Evolutionary conservation across 495 filamentous ascomycete genomes (phyloP), one percentile per base, ranked within the genome.

Genomic region (Copromyces sp.): DNA sequence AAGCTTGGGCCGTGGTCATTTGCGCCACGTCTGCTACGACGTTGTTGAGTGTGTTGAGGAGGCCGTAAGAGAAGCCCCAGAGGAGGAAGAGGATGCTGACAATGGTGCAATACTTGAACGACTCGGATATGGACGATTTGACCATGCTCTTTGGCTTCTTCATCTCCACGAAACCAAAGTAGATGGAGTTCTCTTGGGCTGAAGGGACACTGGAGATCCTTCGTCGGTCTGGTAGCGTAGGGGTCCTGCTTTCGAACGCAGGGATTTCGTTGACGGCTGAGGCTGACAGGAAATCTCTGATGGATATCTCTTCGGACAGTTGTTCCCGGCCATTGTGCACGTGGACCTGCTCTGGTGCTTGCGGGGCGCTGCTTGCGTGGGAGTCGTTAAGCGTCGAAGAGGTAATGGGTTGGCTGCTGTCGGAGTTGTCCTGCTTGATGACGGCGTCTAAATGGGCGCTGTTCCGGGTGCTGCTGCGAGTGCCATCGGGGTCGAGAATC

Each of bases 151-250:
- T 93, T 11, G 90, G 90, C 38, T 86, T 85, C 71, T 87, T 88
- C 86, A 95, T 89, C 74, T 94, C 93, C 73, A 96, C 92, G 75
- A 97, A 97, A 45, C 93, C 93, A 78, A 95, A 94, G 74, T 87
- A 87, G 35, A 87, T 80, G 1, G 80, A 44, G 39, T 71, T 72
- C 16, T 74, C 72, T 11, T 72, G 68, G 70, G 59, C 12, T 41
- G 38, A 14, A 20, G 41, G 39, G 47, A 37, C n/a, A 45, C 59
- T 14, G n/a, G 42, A 29, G 42, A 9, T 7, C 2, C 39, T 16
- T 24, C 53, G 70, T 14, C 32, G 39, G 32, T 37, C 35, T 17
- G 70, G 40, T 8, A 45, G 7, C 9, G 42, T 37, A 17, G 24
- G 16, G 8, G 16, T 20, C 44, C 40, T 17, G 35, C 41, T 20